Evolutionary conservation across 495 filamentous ascomycete genomes (phyloP).

Genomic region (Aspergillus wentii): DNA sequence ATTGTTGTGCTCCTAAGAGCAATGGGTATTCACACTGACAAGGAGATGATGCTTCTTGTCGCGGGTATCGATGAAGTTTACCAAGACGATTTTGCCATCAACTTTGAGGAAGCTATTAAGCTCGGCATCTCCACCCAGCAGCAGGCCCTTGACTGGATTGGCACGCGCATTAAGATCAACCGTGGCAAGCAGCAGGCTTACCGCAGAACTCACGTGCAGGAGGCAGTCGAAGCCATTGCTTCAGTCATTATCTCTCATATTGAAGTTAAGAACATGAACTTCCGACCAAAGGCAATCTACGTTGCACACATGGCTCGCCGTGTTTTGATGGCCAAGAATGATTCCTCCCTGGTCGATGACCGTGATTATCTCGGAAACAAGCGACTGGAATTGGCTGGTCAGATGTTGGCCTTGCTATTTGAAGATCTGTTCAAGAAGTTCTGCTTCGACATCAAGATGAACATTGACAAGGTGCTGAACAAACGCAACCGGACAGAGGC

Average conservation of each 20-base stretch:
- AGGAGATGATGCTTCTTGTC: conserved; percentile 86
- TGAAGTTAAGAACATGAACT: conserved; percentile 81
- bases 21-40: conserved; percentile 88
- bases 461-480: conserved; percentile 88
- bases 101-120: conserved; percentile 86
- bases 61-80: conserved; percentile 79
- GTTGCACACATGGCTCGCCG: conserved; percentile 93
- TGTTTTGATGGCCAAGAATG: conserved; percentile 88
- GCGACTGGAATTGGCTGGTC: conserved; percentile 86
- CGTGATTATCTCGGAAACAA: conserved; percentile 98
- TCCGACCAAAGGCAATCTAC: conserved; percentile 91
- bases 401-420: conserved; percentile 91
- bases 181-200: conserved; percentile 50
- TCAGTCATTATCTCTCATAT: conserved; percentile 92
- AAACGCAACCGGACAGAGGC: conserved; percentile 79
- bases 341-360: conserved; percentile 85
- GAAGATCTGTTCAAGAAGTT: conserved; percentile 97
- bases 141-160: conserved; percentile 90
- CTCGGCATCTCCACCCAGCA: conserved; percentile 83
- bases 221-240: conserved; percentile 86
- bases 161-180: conserved; percentile 77
- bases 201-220: conserved; percentile 70
- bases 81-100: conserved; percentile 89
- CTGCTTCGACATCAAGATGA: conserved; percentile 77
- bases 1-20: conserved; percentile 90